Evolutionary conservation across 163 green algal species (phyloP), one percentile per base, ranked within the genome.

Genomic region (Chlamydomonas reinhardtii): DNA sequence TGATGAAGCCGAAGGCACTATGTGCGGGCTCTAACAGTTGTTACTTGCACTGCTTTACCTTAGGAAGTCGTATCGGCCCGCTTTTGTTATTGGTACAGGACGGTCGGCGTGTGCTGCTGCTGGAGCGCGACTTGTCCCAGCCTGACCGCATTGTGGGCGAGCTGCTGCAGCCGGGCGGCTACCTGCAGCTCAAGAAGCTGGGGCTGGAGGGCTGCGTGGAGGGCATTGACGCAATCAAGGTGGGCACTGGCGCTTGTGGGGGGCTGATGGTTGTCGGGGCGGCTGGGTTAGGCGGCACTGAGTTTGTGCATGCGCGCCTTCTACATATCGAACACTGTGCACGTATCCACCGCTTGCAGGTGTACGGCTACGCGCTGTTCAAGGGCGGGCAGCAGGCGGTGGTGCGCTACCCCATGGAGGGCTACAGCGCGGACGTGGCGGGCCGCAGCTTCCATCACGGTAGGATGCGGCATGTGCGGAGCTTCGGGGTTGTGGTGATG

Each of bases 141-240:
- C 98, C 97, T 43, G 97, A 99, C 89, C 91, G 98, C 27, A 99
- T 99, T 59, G 96, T 99, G 48, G 98, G 98, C 0, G 98, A 99
- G 94, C 94, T 99, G 87, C 94, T 99, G 82, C 96, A 99, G 90
- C 97, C 97, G 19, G 97, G 97, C 19, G 98, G 98, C 76, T 99
- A 98, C 87, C 85, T 98, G 35, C 95, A 94, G 93, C 94, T 99
- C 8, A 96, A 98, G 66, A 83, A 93, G 32, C 94, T 99, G 65
- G 97, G 97, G 0, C 91, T 99, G 73, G 94, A 92, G 61, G 83
- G 95, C 73, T 96, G 90, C 76, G 91, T 96, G 15, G 92, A 98
- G 3, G 93, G 92, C 71, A 99, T 99, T 32, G 97, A 99, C 87
- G 89, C 95, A 6, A 92, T 98, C 74, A 96, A 97, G 90, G 95